phyloP scores from a whole-genome alignment of 768 basidiomycete genomes.

The Piloderma croceum region DNA sequence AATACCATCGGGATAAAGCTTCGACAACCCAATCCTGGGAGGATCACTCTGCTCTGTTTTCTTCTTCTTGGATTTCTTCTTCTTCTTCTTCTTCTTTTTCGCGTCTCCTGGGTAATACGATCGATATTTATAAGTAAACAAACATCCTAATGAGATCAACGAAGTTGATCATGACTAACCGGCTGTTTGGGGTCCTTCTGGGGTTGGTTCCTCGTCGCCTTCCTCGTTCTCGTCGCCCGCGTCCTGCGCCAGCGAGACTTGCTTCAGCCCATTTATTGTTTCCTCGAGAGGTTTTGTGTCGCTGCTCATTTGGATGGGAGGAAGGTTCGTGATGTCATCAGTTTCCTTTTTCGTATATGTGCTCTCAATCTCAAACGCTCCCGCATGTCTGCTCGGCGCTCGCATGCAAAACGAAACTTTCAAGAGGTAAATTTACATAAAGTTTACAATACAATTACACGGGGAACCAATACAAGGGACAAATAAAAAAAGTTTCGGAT shows the following conservation, averaged over 20 bases:
- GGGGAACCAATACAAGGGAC: no score
- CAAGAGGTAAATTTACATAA: no score
- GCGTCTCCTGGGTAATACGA: slow-evolving; percentile 36
- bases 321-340: no score
- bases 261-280: no score
- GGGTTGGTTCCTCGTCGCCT: slow-evolving; percentile 10
- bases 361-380: no score
- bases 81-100: slow-evolving; percentile 90
- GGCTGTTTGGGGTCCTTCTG: slow-evolving; percentile 1
- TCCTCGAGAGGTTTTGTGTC: no score
- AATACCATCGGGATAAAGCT: slow-evolving; percentile 78
- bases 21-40: slow-evolving; percentile 82
- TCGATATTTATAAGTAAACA: neutral
- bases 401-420: no score
- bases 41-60: slow-evolving; percentile 83
- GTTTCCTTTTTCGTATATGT: no score
- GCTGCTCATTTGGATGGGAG: no score
- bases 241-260: no score
- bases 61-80: slow-evolving; percentile 89
- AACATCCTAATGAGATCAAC: neutral
- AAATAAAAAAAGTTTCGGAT: no score
- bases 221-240: slow-evolving; percentile 15
- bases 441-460: neutral
- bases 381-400: no score
- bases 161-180: neutral